phyloP scores from a whole-genome alignment of 352 stramenopile species.

The Globisporangium canariense region DNA sequence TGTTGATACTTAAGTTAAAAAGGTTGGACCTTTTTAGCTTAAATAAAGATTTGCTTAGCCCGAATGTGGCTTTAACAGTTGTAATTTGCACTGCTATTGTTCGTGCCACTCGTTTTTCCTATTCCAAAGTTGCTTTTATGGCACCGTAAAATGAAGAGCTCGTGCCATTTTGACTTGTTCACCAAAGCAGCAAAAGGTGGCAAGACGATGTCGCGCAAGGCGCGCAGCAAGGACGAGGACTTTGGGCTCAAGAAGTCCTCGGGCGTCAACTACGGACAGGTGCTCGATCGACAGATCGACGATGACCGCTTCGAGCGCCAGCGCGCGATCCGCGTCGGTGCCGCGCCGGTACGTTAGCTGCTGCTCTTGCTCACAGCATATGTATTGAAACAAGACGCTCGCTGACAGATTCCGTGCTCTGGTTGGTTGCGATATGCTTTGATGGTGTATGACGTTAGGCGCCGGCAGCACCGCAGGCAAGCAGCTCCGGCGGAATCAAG shows the following conservation, averaged over 20 bases:
- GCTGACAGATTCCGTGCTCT: not conserved
- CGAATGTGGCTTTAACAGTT: no score
- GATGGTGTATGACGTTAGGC: constrained; percentile 5
- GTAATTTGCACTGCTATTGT: no score
- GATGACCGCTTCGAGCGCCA: constrained; percentile 82
- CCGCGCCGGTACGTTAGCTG: constrained; percentile 28
- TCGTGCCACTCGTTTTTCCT: no score
- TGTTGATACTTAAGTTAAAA: not conserved
- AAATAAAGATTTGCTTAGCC: not conserved
- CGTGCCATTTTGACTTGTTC: not conserved
- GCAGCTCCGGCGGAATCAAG: constrained; percentile 4
- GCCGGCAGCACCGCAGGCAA: not conserved
- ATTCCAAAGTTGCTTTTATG: no score
- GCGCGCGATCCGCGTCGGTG: constrained; percentile 42
- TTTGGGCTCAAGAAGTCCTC: constrained; percentile 76
- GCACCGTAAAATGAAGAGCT: not conserved
- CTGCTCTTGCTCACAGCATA: not conserved
- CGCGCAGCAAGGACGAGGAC: constrained; percentile 36
- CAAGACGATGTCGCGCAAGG: constrained; percentile 23
- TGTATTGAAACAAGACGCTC: not conserved
- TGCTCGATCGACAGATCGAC: constrained; percentile 79
- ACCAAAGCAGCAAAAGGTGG: not conserved
- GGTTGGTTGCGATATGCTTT: not conserved
- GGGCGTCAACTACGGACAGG: constrained; percentile 80
- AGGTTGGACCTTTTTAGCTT: not conserved